Evolutionary conservation across 768 basidiomycete genomes (phyloP).

Genomic region (Tephrocybe sp.): DNA sequence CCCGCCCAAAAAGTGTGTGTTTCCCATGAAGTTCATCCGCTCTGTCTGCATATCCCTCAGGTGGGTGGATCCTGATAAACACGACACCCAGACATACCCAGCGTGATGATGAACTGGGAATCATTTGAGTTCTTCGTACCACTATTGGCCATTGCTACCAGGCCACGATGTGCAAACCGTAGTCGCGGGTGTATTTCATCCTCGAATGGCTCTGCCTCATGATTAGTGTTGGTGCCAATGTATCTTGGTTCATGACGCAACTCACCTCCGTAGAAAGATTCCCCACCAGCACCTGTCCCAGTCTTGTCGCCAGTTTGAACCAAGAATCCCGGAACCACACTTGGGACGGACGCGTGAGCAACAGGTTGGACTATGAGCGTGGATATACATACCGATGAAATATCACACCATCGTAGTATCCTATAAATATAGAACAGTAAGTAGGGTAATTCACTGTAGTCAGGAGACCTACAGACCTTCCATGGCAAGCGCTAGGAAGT

Average conservation of each 20-base stretch:
- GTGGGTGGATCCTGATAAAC: not conserved
- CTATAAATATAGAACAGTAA: slow-evolving; percentile 36
- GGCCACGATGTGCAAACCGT: slow-evolving; percentile 84
- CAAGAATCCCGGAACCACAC: slow-evolving; percentile 89
- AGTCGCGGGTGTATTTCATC: slow-evolving; percentile 94
- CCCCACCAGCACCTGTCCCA: slow-evolving; percentile 89
- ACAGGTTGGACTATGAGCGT: not conserved
- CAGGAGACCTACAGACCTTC: slow-evolving; percentile 64
- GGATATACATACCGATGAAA: slow-evolving; percentile 72
- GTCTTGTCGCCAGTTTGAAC: slow-evolving; percentile 95
- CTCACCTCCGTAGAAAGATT: slow-evolving; percentile 90
- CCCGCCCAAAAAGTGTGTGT: slow-evolving; percentile 92
- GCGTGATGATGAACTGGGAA: slow-evolving; percentile 94
- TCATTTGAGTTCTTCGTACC: slow-evolving; percentile 88
- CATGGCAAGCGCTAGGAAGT: slow-evolving; percentile 86
- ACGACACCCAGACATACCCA: slow-evolving; percentile 49
- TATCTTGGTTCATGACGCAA: not conserved
- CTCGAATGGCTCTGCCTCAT: slow-evolving; percentile 75
- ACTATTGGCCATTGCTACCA: slow-evolving; percentile 93
- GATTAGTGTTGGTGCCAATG: not conserved
- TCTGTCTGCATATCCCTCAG: slow-evolving; percentile 52
- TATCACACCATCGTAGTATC: slow-evolving; percentile 95
- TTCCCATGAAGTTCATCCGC: slow-evolving; percentile 94
- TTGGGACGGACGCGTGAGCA: slow-evolving; percentile 9
- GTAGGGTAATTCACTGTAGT: not conserved